Evolutionary conservation across 192 early-diverging fungal species (phyloP), one percentile per base, ranked within the genome.

Genomic region (Umbelopsis isabellina): DNA sequence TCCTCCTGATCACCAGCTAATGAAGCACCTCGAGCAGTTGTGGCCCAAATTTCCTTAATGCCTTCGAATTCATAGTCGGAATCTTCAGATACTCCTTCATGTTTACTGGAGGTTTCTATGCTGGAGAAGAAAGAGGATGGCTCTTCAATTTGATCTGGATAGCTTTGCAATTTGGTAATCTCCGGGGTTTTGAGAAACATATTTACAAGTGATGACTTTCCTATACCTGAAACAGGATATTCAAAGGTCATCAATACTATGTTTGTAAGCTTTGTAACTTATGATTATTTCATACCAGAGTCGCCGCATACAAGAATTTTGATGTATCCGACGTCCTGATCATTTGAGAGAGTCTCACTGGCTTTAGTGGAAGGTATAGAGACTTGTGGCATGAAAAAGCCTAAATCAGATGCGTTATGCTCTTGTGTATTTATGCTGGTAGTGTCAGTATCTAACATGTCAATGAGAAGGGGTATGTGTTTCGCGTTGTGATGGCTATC

Each of bases 261-360:
- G 37, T 7, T 35, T 49, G 44, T n/a, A 45, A 48, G 11, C 35
- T 30, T 4, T 0, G 44, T 50, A 18, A 66, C 18, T 3, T 66
- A 25, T 44, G 4, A 25, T 16, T 52, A 27, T 47, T 58, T 4
- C 10, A 61, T 72, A 77, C 75, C 73, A 52, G 77, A 79, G 65
- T 79, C 77, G 33, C 77, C 77, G 46, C 73, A 72, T 20, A 79
- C 64, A 11, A 79, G 64, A 7, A 79, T 66, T 27, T 48, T 49
- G 30, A 79, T 61, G 33, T 45, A 61, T 44, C 77, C 69, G 4
- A 50, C 2, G 8, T 67, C 25, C 47, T 25, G 48, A 30, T 68
- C 25, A 25, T 20, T 41, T 33, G 58, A 18, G 13, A 46, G 41
- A 22, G 10, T 35, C 30, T 61, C 55, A 30, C 55, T 61, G 11